Evolutionary conservation across 495 filamentous ascomycete species (phyloP), one percentile per base, ranked within the genome.

Genomic region (Podospora sp.): DNA sequence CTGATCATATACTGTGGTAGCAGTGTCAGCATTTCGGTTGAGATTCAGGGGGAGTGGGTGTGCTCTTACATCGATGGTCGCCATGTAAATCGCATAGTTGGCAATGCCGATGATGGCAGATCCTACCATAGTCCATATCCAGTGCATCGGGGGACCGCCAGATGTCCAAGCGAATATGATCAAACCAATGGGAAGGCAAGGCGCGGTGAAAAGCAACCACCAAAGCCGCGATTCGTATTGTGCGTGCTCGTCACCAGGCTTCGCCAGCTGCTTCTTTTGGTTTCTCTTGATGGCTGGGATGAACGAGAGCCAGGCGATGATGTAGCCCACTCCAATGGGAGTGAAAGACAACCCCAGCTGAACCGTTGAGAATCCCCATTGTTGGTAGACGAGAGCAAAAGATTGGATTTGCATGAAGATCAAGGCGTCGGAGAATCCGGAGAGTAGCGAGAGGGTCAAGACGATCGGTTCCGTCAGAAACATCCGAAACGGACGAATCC

Each of bases 401-500:
- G 85, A 88, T 69, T 91, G 87, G 67, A 91, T 87, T 77, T 89
- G 91, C 76, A 88, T 90, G 82, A 92, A 93, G 78, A 94, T 90
- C 7, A 94, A 82, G n/a, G 90, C 91, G 68, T 93, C 91, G 26
- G 84, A 87, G 81, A 92, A 92, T 51, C 91, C 91, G 27, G 86
- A 89, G 26, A 93, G 87, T 11, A 92, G 78, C 2, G 89, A 92
- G 1, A 94, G 80, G 53, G 81, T 85, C 4, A 91, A 79, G 6
- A 92, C 91, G 70, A 94, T 93, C 0, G 90, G 89, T 70, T 94
- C 91, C 0, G 85, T 88, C 20, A 91, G 67, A 77, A 92, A 91
- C 89, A 93, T 93, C 49, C 86, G 83, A 78, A 93, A 92, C 0
- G 91, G 90, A 6, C 91, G 88, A 40, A 82, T 72, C 90, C 89